Base-by-base conservation (phyloP, 805 yeast species). In the Ogataea salicorniae region DNA sequence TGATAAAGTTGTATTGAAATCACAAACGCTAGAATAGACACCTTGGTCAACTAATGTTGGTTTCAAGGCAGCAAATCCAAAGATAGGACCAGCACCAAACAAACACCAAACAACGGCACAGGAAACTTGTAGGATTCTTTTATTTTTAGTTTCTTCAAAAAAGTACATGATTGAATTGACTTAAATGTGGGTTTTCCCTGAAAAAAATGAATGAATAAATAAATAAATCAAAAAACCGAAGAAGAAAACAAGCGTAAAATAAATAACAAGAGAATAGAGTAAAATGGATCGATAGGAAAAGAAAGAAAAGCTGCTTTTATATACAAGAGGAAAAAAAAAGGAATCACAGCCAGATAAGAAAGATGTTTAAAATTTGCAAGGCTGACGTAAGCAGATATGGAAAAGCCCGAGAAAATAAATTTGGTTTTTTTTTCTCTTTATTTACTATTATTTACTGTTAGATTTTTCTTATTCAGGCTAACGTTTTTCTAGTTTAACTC, bases 51-150 rank as follows among this genome's bases (percentile, higher is more conserved):
- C 71, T 37, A 78, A 63, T 5, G 76, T 66, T 9, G 83, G 83
- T 52, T 78, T 78, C 56, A 78, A 64, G 15, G 83, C 83, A 6
- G 83, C 83, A 65, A 78, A 78, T 6, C 83, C 83, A 59, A 78
- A 78, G 34, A 77, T 75, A 3, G 81, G 80, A 5, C 83, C 83
- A 3, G 80, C 82, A 5, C 81, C 75, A 26, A 78, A 61, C 8
- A 78, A 62, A 55, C 81, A 77, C 82, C 82, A 78, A 16, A 68
- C 49, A 18, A 77, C 75, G 18, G 83, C 81, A 64, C 80, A 72
- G 15, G 57, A 60, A 39, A 76, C 72, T 59, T 77, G 83, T 18
- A 59, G 34, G 9, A 72, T 35, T 50, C 75, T 63, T 36, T 52
- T 70, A 22, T 50, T 57, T n/a, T 49, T 31, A 1, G 66, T 40